These are phyloP conservation scores for Schwanniomyces yamadae DNA, from an alignment of 805 yeast genomes.

Conservation along the genomic window DNA sequence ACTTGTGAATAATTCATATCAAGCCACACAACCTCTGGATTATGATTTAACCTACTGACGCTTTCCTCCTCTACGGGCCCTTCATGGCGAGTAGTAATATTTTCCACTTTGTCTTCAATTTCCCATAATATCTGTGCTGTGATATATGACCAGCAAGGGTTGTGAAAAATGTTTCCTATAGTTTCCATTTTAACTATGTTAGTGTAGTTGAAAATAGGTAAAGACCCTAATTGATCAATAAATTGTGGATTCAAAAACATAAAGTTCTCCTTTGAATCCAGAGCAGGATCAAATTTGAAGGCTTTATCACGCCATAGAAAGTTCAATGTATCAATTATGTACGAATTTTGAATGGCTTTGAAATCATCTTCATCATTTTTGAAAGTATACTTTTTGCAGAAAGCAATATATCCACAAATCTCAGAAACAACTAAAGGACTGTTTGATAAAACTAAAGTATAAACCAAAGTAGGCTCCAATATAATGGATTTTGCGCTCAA, in stretches of 20 bases:
- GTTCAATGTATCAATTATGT: constrained; percentile 56
- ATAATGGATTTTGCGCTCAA: constrained; percentile 22
- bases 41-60: constrained; percentile 29
- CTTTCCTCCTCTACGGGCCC: constrained; percentile 53
- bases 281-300: constrained; percentile 31
- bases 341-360: constrained; percentile 45
- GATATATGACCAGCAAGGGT: constrained; percentile 51
- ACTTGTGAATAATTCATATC: constrained; percentile 43
- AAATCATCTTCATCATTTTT: constrained; percentile 13
- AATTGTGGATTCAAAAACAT: constrained; percentile 36
- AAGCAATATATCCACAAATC: constrained; percentile 46
- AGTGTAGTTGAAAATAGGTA: constrained; percentile 30
- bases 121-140: constrained; percentile 44
- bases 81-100: constrained; percentile 39
- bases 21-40: constrained; percentile 37
- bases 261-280: constrained; percentile 34
- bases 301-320: constrained; percentile 57
- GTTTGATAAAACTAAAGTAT: constrained; percentile 37
- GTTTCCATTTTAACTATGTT: constrained; percentile 24
- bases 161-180: constrained; percentile 46
- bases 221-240: constrained; percentile 26
- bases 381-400: constrained; percentile 36
- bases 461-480: constrained; percentile 39
- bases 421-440: constrained; percentile 48
- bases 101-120: constrained; percentile 42